These are phyloP conservation scores for Botrytis deweyae DNA, from an alignment of 2,329 filamentous ascomycete genomes.

Conservation along the genomic window DNA sequence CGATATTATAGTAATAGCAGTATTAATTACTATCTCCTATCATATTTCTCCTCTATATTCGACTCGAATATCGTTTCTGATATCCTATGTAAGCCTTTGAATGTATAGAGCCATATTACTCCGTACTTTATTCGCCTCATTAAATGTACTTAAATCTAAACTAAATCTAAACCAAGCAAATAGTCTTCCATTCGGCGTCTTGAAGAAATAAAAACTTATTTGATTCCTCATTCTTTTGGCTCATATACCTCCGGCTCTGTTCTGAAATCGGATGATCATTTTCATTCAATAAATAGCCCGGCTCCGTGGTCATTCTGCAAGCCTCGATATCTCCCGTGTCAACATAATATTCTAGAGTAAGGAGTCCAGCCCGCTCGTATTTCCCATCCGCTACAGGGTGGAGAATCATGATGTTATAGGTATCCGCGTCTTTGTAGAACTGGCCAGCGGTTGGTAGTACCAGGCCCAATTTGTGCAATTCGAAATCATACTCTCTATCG, in stretches of 20 bases:
- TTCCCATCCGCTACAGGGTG: background rate
- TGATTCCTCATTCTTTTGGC: background rate
- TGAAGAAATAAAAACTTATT: background rate
- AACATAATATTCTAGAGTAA: background rate
- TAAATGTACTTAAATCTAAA: no score
- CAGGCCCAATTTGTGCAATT: background rate
- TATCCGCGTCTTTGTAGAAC: background rate
- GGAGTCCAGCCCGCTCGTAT: background rate
- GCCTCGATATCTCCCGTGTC: background rate
- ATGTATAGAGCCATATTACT: no score
- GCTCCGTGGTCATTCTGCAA: no score
- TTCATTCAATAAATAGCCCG: background rate
- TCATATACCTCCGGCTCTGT: no score
- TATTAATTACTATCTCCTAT: no score
- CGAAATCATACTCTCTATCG: background rate
- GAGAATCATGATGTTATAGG: background rate
- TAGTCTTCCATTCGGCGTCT: background rate
- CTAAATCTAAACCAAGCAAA: background rate
- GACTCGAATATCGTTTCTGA: no score
- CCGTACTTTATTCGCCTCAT: no score
- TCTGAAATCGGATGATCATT: background rate
- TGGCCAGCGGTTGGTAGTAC: background rate
- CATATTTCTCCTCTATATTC: no score
- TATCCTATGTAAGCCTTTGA: no score
- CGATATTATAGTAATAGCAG: no score